These are phyloP conservation scores for Ogataea corticis DNA, from an alignment of 805 yeast genomes.

Conservation along the genomic window DNA sequence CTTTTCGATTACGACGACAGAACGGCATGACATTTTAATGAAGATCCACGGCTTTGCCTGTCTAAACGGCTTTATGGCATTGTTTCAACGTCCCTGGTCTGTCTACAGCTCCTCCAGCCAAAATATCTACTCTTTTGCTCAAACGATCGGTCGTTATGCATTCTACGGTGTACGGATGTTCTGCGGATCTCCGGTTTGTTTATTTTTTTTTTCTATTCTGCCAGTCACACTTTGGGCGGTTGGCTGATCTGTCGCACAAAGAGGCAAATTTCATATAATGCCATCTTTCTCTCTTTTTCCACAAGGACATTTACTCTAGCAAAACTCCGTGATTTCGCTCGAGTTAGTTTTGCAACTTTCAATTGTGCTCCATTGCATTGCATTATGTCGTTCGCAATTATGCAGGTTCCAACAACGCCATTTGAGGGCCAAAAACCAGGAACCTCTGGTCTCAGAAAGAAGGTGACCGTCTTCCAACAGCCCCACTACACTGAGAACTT, in stretches of 20 bases:
- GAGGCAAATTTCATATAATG: neutral
- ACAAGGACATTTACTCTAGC: too few species aligned
- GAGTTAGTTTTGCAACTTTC: too few species aligned
- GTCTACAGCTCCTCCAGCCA: too few species aligned
- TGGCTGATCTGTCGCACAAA: neutral
- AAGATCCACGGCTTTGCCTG: too few species aligned
- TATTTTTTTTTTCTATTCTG: neutral
- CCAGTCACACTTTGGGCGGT: neutral
- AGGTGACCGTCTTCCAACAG: conserved; percentile 75
- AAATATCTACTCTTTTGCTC: too few species aligned
- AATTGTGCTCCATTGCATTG: neutral
- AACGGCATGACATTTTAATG: too few species aligned
- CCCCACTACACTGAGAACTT: conserved; percentile 90
- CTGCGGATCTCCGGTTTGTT: neutral
- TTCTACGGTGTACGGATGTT: neutral
- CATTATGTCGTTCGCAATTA: conserved; percentile 19
- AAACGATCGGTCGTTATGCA: too few species aligned
- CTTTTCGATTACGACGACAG: neutral
- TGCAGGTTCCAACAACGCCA: conserved; percentile 61
- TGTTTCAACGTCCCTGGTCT: too few species aligned
- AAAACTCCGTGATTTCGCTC: too few species aligned
- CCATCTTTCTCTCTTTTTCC: neutral
- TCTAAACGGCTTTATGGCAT: too few species aligned
- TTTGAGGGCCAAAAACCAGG: conserved; percentile 96
- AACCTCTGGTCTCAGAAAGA: conserved; percentile 94